Evolutionary conservation across 2,329 filamentous ascomycete genomes (phyloP).

Genomic region (Fusarium sp.): DNA sequence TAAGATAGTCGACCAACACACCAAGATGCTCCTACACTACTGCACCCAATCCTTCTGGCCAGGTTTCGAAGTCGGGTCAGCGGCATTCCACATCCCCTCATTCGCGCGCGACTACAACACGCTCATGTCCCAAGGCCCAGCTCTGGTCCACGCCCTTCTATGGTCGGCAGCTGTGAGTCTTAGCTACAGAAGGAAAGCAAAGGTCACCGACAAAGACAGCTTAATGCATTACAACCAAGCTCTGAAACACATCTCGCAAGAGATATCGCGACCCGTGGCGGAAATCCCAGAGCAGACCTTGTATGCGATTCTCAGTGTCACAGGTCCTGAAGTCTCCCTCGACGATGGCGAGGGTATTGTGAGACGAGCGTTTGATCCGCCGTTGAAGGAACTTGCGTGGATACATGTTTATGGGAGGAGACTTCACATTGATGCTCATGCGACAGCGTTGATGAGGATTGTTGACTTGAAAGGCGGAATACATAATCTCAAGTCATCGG

Average conservation of each 20-base stretch:
- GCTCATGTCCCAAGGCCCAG: slow-evolving; percentile 9
- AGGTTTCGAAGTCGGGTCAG: slow-evolving; percentile 3
- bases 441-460: not conserved
- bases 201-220: not conserved
- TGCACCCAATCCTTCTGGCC: slow-evolving; percentile 23
- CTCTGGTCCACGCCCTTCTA: slow-evolving; percentile 3
- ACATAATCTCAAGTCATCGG: not conserved
- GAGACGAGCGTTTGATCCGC: not conserved
- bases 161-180: slow-evolving; percentile 17
- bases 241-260: not conserved
- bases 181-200: not conserved
- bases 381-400: slow-evolving; percentile 7
- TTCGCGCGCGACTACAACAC: slow-evolving; percentile 14
- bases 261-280: not conserved
- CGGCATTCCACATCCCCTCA: slow-evolving; percentile 7
- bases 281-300: slow-evolving; percentile 11
- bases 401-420: slow-evolving; percentile 15
- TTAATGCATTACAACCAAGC: slow-evolving; percentile 7
- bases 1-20: not conserved
- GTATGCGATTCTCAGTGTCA: slow-evolving; percentile 18
- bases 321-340: not conserved
- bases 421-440: not conserved
- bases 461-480: slow-evolving; percentile 8
- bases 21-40: slow-evolving; percentile 13
- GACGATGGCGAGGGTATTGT: not conserved